Percentiles rank a stretch among this genome's conserved stretches.
These are phyloP conservation scores for Podaxis sp. DNA, from an alignment of 768 basidiomycete genomes.

Conservation along the genomic window DNA sequence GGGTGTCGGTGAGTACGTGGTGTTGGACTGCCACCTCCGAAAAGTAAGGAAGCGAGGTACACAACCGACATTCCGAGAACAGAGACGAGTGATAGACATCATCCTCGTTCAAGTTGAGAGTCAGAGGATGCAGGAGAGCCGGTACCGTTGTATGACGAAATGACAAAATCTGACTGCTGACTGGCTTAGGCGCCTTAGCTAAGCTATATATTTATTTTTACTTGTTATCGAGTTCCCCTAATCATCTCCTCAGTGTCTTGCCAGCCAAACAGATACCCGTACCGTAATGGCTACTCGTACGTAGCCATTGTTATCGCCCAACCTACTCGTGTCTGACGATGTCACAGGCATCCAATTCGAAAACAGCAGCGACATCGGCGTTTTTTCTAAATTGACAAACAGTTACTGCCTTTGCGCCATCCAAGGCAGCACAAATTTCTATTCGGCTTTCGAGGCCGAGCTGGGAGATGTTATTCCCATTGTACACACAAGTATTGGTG, in stretches of 20 bases:
- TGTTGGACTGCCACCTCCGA: slow-evolving; percentile 7
- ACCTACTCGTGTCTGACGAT: slow-evolving; percentile 13
- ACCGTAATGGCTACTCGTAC: slow-evolving; percentile 45
- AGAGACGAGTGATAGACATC: slow-evolving; percentile 9
- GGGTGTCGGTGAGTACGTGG: slow-evolving; percentile 24
- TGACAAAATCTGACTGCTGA: slow-evolving; percentile 26
- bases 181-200: slow-evolving; percentile 11
- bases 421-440: slow-evolving; percentile 95
- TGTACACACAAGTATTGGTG: slow-evolving; percentile 93
- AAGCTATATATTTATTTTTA: slow-evolving; percentile 2
- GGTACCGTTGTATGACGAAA: slow-evolving; percentile 7
- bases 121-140: not conserved
- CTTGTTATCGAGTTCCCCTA: slow-evolving; percentile 6
- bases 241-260: not conserved
- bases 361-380: slow-evolving; percentile 93
- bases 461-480: slow-evolving; percentile 86
- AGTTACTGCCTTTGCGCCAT: slow-evolving; percentile 94
- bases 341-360: slow-evolving; percentile 85
- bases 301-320: slow-evolving; percentile 14
- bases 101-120: not conserved
- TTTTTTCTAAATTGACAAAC: slow-evolving; percentile 97
- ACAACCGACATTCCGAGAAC: slow-evolving; percentile 5
- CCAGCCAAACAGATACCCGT: slow-evolving; percentile 2
- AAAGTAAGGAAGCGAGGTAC: slow-evolving; percentile 4
- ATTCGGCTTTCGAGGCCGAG: slow-evolving; percentile 95